Evolutionary conservation across 208 protist species (phyloP).

Genomic region (Crithidia brevicula): DNA sequence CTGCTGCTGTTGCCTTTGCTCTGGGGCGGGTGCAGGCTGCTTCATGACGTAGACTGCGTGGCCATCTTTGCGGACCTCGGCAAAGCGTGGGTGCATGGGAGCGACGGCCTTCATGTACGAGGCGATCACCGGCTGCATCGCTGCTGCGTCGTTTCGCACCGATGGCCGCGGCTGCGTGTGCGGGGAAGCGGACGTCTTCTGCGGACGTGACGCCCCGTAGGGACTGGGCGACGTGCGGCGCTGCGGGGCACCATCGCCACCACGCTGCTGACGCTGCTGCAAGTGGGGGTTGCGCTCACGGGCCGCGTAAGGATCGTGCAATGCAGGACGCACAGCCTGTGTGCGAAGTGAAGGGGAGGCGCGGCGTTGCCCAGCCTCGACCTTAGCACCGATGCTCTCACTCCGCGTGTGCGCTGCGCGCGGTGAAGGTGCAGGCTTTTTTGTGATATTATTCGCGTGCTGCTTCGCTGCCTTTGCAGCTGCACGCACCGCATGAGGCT

Average conservation of each 20-base stretch:
- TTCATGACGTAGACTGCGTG: background rate
- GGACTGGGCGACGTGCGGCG: conserved; percentile 7
- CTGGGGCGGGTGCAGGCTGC: background rate
- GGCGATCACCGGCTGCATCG: background rate
- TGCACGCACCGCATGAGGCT: background rate
- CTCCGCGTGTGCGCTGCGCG: background rate
- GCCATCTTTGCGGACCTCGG: conserved; percentile 2
- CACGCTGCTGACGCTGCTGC: background rate
- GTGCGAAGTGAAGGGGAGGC: background rate
- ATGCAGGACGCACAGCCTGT: background rate
- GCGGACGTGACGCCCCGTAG: background rate
- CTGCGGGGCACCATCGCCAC: background rate
- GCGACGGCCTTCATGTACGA: conserved; percentile 9
- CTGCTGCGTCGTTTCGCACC: background rate
- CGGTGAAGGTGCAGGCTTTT: no score
- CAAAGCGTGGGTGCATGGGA: conserved; percentile 15
- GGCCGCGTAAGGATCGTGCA: conserved; percentile 17
- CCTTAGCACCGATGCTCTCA: background rate
- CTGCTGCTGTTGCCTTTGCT: background rate
- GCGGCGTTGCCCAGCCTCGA: no score
- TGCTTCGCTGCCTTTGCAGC: conserved; percentile 1
- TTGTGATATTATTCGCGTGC: no score
- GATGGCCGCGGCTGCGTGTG: background rate
- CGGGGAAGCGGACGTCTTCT: background rate
- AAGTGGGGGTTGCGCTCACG: background rate